Evolutionary conservation across 805 yeast species (phyloP), one percentile per base, ranked within the genome.

Genomic region (Kazachstania psychrophila): DNA sequence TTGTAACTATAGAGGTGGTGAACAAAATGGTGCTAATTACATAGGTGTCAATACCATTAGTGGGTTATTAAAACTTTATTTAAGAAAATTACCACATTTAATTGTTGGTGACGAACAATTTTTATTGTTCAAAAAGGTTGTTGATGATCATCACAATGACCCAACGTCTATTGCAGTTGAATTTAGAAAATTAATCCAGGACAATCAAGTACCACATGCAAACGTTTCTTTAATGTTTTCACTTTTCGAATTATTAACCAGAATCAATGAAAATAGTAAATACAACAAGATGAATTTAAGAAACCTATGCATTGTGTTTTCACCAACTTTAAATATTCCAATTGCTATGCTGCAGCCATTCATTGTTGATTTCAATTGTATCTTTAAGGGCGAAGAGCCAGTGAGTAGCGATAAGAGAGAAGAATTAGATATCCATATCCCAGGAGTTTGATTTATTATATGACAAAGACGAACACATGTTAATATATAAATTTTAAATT

Each of bases 31-130:
- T 17, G 15, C 41, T 7, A 36, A 26, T n/a, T 34, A 77, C 0
- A 45, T 48, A 25, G 96, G 88, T 57, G 78, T 84, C 22, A 87
- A 89, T 57, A 81, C 95, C 0, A 80, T 85, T 6, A 80, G 96
- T 2, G 95, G 96, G 0, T 62, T 89, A 30, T 63, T 89, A 45
- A 89, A 89, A 54, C 68, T 88, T 13, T 89, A 80, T 60, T 64
- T 89, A 38, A 68, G 97, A 43, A 86, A 79, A 38, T 58, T 89
- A 37, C 86, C 94, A 2, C 68, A 72, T 15, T 73, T 74, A 22
- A 66, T 86, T n/a, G 61, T 86, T 26, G 77, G 89, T 0, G 69
- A 67, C 18, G 71, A 68, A n/a, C 52, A 63, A 28, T 62, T 59
- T 20, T 48, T 59, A 10, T 58, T 65, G 15, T 68, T 71, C 47